Evolutionary conservation across 306 rosid species (phyloP), one percentile per base, ranked within the genome.

Genomic region (Glycine tomentella): DNA sequence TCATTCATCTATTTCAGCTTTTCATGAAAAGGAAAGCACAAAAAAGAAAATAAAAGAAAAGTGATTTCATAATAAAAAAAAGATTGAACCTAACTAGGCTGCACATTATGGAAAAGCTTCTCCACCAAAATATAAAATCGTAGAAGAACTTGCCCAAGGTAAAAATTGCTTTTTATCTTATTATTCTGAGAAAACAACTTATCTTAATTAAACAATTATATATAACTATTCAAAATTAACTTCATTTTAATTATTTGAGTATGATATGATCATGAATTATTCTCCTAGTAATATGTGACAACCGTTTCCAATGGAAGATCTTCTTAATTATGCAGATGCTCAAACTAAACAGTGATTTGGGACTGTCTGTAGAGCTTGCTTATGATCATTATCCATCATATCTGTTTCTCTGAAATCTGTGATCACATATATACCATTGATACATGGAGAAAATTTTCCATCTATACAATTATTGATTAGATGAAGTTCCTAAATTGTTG

Each of bases 291-390:
- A 58, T 58, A 58, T 8, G 33, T 56, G 33, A 7, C 10, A 15
- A 55, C 4, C 11, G 4, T 55, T 46, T 16, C 13, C 11, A 63
- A 8, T 42, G 49, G 62, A 63, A 53, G 64, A 55, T 25, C 12
- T 7, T 55, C 48, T 56, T 20, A 31, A 14, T 33, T 13, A 44
- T 31, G 20, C 62, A 72, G 20, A 57, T 69, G 15, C 45, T 16
- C 20, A 71, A 38, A 79, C 46, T 1, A 42, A 80, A 51, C 40
- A 51, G 66, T 61, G 73, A 52, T 40, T 61, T 72, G 40, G 3
- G 13, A 51, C 15, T 58, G 40, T 79, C 7, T 58, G 77, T 36
- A 9, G 68, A 10, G n/a, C 8, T 44, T 74, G 79, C 40, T 42
- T 33, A 48, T 33, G 45, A 25, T 31, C n/a, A 61, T 62, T 38